A percentile compares a stretch with the other conserved stretches of the same genome.
Conservation (phyloP, 805 yeast species). For the Metschnikowia gelsemii region DNA sequence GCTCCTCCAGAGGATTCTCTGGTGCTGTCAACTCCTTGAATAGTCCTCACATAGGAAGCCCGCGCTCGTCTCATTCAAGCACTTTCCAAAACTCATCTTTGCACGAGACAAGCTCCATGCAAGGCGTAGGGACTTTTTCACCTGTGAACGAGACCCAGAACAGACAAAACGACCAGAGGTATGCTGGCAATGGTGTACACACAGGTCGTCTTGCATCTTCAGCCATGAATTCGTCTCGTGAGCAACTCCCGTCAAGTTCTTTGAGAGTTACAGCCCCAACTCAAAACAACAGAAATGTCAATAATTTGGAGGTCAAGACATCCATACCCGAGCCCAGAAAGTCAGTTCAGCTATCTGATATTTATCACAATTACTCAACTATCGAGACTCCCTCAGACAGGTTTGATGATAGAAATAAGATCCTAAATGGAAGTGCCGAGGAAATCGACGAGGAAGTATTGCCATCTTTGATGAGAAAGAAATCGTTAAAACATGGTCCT, state of each 20-base stretch:
- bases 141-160: not conserved
- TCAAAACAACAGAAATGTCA: conserved; percentile 22
- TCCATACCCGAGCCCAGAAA: conserved; percentile 22
- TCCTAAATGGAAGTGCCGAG: conserved; percentile 39
- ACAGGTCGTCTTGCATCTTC: not conserved
- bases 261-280: conserved; percentile 1
- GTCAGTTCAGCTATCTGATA: conserved; percentile 42
- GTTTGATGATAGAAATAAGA: conserved; percentile 36
- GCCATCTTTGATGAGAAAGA: conserved; percentile 32
- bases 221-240: conserved; percentile 1
- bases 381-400: conserved; percentile 42
- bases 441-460: conserved; percentile 35
- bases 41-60: conserved; percentile 28
- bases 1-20: conserved; percentile 54
- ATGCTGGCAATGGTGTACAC: not conserved
- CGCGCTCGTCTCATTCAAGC: conserved; percentile 6
- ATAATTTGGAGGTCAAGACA: conserved; percentile 27
- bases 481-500: conserved; percentile 28
- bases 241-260: conserved; percentile 2
- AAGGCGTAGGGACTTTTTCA: conserved; percentile 3
- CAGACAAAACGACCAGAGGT: not conserved
- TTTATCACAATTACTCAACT: conserved; percentile 42
- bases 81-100: not conserved
- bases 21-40: conserved; percentile 59
- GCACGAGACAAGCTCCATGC: not conserved